Conservation (phyloP, 2,329 filamentous ascomycete species). For the Rutstroemia sp. region DNA sequence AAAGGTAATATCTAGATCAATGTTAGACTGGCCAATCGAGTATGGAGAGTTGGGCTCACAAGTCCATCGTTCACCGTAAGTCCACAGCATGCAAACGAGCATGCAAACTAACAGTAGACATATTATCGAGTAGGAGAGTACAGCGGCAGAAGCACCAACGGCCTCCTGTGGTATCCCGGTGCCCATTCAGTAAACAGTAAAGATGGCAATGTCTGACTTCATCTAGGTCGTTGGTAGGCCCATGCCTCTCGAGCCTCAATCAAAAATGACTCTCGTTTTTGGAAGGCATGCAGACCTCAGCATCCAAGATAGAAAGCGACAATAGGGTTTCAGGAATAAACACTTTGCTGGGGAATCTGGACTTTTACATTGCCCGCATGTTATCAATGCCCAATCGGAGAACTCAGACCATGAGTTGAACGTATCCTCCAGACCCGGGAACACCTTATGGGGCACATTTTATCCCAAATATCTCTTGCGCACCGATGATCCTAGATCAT, state of each 20-base stretch:
- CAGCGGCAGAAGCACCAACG: constrained; percentile 20
- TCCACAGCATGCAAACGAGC: constrained; percentile 24
- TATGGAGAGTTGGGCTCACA: constrained; percentile 15
- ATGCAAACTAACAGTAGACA: constrained; percentile 20
- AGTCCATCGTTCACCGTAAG: constrained; percentile 27
- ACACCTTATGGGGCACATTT: neutral
- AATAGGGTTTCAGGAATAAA: neutral
- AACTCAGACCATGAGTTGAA: neutral
- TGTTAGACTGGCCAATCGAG: neutral
- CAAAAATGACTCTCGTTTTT: neutral
- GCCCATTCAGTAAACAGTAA: constrained; percentile 2
- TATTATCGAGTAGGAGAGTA: constrained; percentile 26
- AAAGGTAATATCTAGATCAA: constrained; percentile 23
- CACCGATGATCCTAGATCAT: neutral
- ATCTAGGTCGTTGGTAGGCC: neutral
- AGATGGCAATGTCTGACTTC: neutral
- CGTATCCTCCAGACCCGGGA: neutral
- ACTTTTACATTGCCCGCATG: constrained; percentile 6
- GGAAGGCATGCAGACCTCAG: neutral
- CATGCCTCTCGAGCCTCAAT: neutral
- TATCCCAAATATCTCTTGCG: neutral
- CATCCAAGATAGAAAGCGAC: neutral
- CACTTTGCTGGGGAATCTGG: neutral
- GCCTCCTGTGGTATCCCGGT: constrained; percentile 20
- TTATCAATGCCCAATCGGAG: neutral